Evolutionary conservation across 495 filamentous ascomycete genomes (phyloP).

Genomic region (Corynascus novoguineensis): DNA sequence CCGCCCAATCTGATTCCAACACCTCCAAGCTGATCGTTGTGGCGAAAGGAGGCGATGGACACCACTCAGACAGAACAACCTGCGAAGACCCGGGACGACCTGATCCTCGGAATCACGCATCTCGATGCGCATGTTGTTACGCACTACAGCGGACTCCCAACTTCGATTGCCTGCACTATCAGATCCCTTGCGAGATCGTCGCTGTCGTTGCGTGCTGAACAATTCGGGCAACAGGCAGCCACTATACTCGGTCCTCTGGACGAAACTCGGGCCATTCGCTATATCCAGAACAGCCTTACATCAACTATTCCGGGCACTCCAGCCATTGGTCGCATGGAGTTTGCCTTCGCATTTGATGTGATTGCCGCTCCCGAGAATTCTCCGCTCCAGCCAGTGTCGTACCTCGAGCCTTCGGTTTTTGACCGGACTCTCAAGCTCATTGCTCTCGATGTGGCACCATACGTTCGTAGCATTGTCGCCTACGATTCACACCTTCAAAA

Average conservation of each 20-base stretch:
- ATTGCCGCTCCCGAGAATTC: slow-evolving; percentile 45
- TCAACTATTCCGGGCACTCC: slow-evolving; percentile 15
- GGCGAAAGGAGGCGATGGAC: slow-evolving; percentile 50
- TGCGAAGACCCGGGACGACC: slow-evolving; percentile 57
- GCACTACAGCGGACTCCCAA: slow-evolving; percentile 24
- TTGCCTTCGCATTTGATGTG: slow-evolving; percentile 52
- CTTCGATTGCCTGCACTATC: slow-evolving; percentile 27
- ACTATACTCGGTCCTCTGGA: slow-evolving; percentile 20
- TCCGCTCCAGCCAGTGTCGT: slow-evolving; percentile 28
- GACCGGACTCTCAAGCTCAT: slow-evolving; percentile 61
- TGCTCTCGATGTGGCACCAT: slow-evolving; percentile 74
- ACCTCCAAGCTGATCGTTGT: slow-evolving; percentile 10
- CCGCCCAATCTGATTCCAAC: slow-evolving; percentile 5
- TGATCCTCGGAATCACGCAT: slow-evolving; percentile 55
- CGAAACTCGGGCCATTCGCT: slow-evolving; percentile 26
- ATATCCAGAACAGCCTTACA: slow-evolving; percentile 28
- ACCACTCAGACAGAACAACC: slow-evolving; percentile 54
- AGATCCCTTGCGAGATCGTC: slow-evolving; percentile 34
- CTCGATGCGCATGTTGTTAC: slow-evolving; percentile 45
- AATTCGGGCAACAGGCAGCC: not conserved
- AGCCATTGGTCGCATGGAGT: slow-evolving; percentile 36
- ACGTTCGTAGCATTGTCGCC: slow-evolving; percentile 69
- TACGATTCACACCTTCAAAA: slow-evolving; percentile 66
- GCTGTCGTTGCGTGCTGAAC: slow-evolving; percentile 19
- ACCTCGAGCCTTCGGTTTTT: slow-evolving; percentile 58